Percentiles rank a stretch among this genome's conserved stretches.
These are phyloP conservation scores for Knufia petricola DNA, from an alignment of 2,329 filamentous ascomycete species.

Conservation along the genomic window DNA sequence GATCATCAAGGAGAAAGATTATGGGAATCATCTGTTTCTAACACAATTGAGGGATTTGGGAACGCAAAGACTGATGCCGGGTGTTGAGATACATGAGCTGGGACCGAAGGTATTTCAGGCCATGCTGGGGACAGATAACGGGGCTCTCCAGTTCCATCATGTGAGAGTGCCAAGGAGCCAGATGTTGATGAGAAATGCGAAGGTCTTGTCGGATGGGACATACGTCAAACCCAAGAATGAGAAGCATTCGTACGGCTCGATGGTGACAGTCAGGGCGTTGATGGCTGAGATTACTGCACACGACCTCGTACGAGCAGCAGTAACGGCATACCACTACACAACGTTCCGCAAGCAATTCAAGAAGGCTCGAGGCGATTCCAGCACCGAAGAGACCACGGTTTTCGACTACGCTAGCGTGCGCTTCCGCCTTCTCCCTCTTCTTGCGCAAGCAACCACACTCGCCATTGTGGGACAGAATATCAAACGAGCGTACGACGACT, in stretches of 20 bases:
- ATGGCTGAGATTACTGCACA: slow-evolving; percentile 25
- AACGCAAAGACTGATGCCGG: slow-evolving; percentile 21
- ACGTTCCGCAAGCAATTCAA: slow-evolving; percentile 25
- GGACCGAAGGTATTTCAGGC: slow-evolving; percentile 24
- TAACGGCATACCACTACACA: slow-evolving; percentile 29
- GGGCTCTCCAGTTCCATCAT: slow-evolving; percentile 27
- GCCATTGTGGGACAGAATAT: slow-evolving; percentile 21
- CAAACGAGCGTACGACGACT: slow-evolving; percentile 19
- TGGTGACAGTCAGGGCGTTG: slow-evolving; percentile 27
- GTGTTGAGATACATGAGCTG: slow-evolving; percentile 26
- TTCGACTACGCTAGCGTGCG: slow-evolving; percentile 23
- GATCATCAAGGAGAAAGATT: slow-evolving; percentile 23
- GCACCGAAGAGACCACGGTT: slow-evolving; percentile 15
- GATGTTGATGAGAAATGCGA: slow-evolving; percentile 26
- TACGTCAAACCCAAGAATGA: slow-evolving; percentile 25
- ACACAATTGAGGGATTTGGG: slow-evolving; percentile 25
- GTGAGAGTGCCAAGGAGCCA: slow-evolving; percentile 28
- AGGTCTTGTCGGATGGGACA: slow-evolving; percentile 25
- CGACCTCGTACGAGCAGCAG: slow-evolving; percentile 27
- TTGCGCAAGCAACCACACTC: slow-evolving; percentile 14
- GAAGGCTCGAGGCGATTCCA: background rate
- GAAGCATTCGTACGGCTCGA: slow-evolving; percentile 29
- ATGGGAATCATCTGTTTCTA: slow-evolving; percentile 27
- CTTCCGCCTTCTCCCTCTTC: slow-evolving; percentile 18
- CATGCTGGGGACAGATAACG: slow-evolving; percentile 27